Base-by-base conservation (phyloP, 2,329 filamentous ascomycete genomes). In the Monosporascus sp. region DNA sequence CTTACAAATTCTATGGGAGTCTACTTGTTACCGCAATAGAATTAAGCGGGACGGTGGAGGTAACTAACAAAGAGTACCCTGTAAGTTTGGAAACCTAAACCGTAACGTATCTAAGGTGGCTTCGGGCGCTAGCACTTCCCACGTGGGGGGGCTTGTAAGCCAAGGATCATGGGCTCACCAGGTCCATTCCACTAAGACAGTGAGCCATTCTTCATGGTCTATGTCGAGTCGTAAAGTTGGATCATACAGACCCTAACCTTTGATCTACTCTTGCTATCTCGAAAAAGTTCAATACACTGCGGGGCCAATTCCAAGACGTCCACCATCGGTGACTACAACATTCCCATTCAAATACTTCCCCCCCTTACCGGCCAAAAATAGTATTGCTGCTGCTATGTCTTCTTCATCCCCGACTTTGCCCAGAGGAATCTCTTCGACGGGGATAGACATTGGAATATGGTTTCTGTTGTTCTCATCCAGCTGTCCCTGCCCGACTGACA, bases 261-360 rank as follows among this genome's bases (percentile, higher is more conserved):
- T 20, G 41, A 45, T 45, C 34, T 26, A 24, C 22, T 22, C 22
- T 19, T 40, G 11, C 22, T 20, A 48, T 52, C 34, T 38, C 19
- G 24, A 45, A 36, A n/a, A 11, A 34, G 24, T 47, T 40, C 37
- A 56, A 50, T 56, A 56, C 38, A 52, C 49, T 7, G 55, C 55
- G 8, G 49, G 49, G 9, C 36, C 38, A 44, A 55, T 57, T 27
- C 55, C 55, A 19, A 52, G 43, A 27, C 55, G 52, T 7, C 56
- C 56, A 34, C 56, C 53, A 53, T 57, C 56, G 11, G 56, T 53
- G 24, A 55, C 40, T 2, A 57, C 48, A 40, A 57, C 53, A 40
- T 55, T 55, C 3, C 56, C 53, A 31, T 57, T 56, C 47, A 53
- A 38, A 37, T 55, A 58, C 37, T 52, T 54, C 5, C 54, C 54